phyloP scores from a whole-genome alignment of 306 rosid species.

The Dryas alaskensis region DNA sequence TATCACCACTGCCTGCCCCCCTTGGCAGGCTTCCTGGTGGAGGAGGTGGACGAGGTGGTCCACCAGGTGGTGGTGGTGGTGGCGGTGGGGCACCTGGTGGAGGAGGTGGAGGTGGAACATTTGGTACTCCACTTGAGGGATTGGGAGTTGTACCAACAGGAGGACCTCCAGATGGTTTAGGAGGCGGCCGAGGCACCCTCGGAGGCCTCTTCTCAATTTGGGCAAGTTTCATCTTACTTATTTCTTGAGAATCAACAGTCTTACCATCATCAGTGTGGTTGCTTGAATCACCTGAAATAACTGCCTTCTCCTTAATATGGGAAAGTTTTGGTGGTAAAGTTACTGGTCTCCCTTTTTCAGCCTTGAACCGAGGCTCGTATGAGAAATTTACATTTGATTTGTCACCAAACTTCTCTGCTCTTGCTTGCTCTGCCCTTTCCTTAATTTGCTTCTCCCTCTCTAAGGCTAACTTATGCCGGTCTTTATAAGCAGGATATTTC shows the following conservation, averaged over 20 bases:
- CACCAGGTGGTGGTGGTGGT: constrained; percentile 53
- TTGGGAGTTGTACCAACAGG: constrained; percentile 38
- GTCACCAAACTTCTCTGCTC: constrained; percentile 70
- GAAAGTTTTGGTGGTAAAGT: constrained; percentile 70
- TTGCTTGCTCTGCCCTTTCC: constrained; percentile 83
- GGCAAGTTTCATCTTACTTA: constrained; percentile 81
- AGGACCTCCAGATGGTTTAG: constrained; percentile 50
- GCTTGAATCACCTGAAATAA: constrained; percentile 44
- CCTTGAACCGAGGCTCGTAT: constrained; percentile 35
- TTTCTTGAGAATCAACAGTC: constrained; percentile 47
- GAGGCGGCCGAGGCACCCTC: constrained; percentile 86
- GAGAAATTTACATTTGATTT: constrained; percentile 41
- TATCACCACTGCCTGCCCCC: constrained; percentile 63
- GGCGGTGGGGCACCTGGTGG: constrained; percentile 68
- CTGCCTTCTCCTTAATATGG: constrained; percentile 66
- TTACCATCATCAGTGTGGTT: constrained; percentile 60
- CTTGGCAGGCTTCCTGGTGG: constrained; percentile 77
- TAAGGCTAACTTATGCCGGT: constrained; percentile 86
- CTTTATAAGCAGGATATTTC: constrained; percentile 88
- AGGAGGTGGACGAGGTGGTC: constrained; percentile 92
- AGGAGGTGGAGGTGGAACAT: constrained; percentile 46
- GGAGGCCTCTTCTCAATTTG: constrained; percentile 89
- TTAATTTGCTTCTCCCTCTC: constrained; percentile 81
- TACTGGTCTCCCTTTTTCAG: constrained; percentile 44
- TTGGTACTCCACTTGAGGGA: constrained; percentile 51